phyloP scores from a whole-genome alignment of 148 eudicot genomes.

The Rhododendron mucronatum region DNA sequence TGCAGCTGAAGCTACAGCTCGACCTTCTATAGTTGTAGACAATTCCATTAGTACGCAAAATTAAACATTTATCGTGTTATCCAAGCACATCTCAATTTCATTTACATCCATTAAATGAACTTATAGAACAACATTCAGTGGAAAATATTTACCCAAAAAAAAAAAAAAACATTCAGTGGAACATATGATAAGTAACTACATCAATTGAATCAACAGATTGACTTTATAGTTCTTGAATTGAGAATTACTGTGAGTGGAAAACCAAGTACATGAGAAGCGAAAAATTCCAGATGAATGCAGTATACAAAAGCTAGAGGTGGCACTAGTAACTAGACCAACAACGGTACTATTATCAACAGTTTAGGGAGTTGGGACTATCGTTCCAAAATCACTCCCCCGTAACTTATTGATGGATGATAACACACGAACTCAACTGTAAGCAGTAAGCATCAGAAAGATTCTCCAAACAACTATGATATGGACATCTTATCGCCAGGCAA shows the following conservation, averaged over 20 bases:
- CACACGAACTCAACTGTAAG: neutral
- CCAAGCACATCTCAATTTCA: neutral
- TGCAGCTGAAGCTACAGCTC: slow-evolving; percentile 42
- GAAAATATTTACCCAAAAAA: too few relatives aligned
- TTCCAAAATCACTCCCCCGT: neutral
- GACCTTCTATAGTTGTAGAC: slow-evolving; percentile 50
- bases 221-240: neutral
- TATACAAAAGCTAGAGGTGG: neutral
- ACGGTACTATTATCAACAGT: neutral
- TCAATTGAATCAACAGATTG: neutral
- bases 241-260: neutral
- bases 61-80: neutral
- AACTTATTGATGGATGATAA: neutral
- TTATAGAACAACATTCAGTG: neutral
- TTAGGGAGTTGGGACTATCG: neutral
- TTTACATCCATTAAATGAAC: neutral
- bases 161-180: neutral
- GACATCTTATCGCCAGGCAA: neutral
- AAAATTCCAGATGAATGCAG: neutral
- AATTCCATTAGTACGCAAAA: neutral
- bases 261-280: neutral
- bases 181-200: neutral
- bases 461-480: neutral
- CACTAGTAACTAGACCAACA: neutral
- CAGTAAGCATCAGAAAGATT: neutral